phyloP scores from a whole-genome alignment of 495 filamentous ascomycete genomes.

The Talaromyces nanjingensis region DNA sequence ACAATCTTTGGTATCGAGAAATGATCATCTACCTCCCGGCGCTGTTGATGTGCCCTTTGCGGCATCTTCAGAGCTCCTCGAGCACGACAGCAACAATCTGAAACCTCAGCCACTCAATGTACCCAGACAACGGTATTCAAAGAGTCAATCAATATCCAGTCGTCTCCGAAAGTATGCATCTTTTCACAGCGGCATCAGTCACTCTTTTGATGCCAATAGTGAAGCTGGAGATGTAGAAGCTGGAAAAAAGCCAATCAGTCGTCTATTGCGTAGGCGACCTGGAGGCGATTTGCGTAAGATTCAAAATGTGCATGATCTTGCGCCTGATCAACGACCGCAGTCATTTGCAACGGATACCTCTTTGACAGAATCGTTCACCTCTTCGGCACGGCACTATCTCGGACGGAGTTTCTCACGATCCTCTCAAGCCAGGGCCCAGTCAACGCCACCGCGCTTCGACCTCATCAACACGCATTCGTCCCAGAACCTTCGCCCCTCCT shows the following conservation, averaged over 20 bases:
- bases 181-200: constrained; percentile 64
- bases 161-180: constrained; percentile 60
- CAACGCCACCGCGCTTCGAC: constrained; percentile 37
- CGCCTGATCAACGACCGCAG: constrained; percentile 52
- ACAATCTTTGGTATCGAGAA: neutral
- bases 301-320: constrained; percentile 63
- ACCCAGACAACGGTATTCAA: neutral
- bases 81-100: neutral
- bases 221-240: constrained; percentile 49
- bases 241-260: constrained; percentile 31
- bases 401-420: constrained; percentile 24
- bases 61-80: neutral
- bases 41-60: neutral
- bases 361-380: constrained; percentile 59
- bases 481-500: constrained; percentile 74
- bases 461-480: constrained; percentile 70
- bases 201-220: constrained; percentile 51
- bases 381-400: constrained; percentile 44
- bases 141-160: constrained; percentile 6
- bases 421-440: constrained; percentile 14
- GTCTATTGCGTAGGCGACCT: constrained; percentile 72
- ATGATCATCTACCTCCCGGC: neutral
- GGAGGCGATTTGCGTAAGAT: constrained; percentile 84
- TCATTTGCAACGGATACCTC: constrained; percentile 68
- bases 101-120: neutral